Percentiles rank a stretch among this genome's conserved stretches.
These are phyloP conservation scores for Ashbya aceris DNA, from an alignment of 1,139 yeast species.

Conservation along the genomic window DNA sequence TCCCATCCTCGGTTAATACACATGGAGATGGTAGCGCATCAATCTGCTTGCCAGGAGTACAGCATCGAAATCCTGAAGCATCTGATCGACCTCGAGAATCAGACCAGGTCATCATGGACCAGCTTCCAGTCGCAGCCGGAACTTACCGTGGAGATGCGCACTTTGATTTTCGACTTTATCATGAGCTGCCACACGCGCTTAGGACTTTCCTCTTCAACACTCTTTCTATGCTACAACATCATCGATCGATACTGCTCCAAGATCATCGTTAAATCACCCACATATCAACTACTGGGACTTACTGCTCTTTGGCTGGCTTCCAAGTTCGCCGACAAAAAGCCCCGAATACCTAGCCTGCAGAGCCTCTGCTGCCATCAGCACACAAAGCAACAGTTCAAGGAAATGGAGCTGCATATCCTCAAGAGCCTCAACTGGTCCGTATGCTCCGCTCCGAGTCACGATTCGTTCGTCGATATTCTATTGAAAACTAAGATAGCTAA, in stretches of 20 bases:
- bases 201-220: slow-evolving; percentile 66
- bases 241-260: slow-evolving; percentile 86
- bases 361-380: slow-evolving; percentile 52
- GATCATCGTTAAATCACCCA: slow-evolving; percentile 64
- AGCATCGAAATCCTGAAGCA: slow-evolving; percentile 14
- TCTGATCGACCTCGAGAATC: slow-evolving; percentile 10
- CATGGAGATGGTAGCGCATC: slow-evolving; percentile 21
- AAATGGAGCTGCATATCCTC: slow-evolving; percentile 60
- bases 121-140: slow-evolving; percentile 21
- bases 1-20: slow-evolving; percentile 16
- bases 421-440: slow-evolving; percentile 34
- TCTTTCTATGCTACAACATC: slow-evolving; percentile 72
- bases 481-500: slow-evolving; percentile 29
- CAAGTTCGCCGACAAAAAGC: slow-evolving; percentile 61
- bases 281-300: slow-evolving; percentile 57
- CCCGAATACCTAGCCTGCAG: slow-evolving; percentile 46
- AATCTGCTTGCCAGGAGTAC: slow-evolving; percentile 21
- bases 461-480: slow-evolving; percentile 50
- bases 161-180: slow-evolving; percentile 42
- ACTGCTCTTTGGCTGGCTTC: slow-evolving; percentile 69
- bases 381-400: slow-evolving; percentile 49
- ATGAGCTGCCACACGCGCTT: slow-evolving; percentile 77
- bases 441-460: slow-evolving; percentile 43
- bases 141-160: slow-evolving; percentile 19
- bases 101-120: slow-evolving; percentile 10